phyloP scores from a whole-genome alignment of 2,329 filamentous ascomycete genomes.

The Monilinia vaccinii-corymbosi region DNA sequence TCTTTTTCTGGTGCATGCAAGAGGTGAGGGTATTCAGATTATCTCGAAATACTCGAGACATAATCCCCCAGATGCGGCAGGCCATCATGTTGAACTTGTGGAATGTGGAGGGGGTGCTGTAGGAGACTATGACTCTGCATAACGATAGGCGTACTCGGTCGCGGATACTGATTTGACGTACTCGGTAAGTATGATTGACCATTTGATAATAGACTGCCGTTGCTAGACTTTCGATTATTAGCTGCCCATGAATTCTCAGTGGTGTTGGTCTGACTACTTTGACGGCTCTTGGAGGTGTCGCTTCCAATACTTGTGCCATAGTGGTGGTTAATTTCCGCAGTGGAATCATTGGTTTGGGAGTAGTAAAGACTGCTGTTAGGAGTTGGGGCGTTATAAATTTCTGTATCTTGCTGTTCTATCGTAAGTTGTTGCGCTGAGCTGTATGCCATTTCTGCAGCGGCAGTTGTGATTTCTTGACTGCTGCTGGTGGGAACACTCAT shows the following conservation, averaged over 20 bases:
- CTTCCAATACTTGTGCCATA: constrained; percentile 5
- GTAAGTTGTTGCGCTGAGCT: not conserved
- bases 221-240: constrained; percentile 9
- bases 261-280: constrained; percentile 7
- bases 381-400: not conserved
- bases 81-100: not conserved
- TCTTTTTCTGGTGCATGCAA: not conserved
- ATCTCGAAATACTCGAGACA: not conserved
- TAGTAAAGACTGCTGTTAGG: not conserved
- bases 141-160: not conserved
- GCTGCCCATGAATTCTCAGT: not conserved
- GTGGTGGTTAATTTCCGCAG: not conserved
- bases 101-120: not conserved
- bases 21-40: not conserved
- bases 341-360: not conserved
- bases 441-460: constrained; percentile 1
- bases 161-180: not conserved
- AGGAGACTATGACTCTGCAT: not conserved
- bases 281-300: constrained; percentile 1
- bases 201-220: not conserved
- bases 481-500: constrained; percentile 19
- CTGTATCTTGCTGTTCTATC: not conserved
- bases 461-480: constrained; percentile 20
- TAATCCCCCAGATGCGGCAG: not conserved
- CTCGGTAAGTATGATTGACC: not conserved